A percentile compares a stretch with the other conserved stretches of the same genome.
Conservation (phyloP, 208 protist species). For the Blechomonas ayalai region DNA sequence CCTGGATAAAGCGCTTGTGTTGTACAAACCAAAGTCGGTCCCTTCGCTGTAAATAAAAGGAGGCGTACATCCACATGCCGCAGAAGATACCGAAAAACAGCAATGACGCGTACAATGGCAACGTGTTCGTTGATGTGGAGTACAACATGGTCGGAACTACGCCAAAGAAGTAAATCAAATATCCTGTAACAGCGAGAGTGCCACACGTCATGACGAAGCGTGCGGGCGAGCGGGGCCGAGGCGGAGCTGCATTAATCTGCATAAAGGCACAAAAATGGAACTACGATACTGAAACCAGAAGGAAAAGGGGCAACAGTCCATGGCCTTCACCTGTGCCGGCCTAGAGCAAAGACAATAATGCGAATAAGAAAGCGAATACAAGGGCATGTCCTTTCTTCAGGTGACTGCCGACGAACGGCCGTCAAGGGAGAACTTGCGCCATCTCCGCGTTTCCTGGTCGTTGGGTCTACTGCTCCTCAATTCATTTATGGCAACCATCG, state of each 20-base stretch:
- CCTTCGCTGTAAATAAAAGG: slow-evolving; percentile 32
- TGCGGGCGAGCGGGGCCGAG: slow-evolving; percentile 14
- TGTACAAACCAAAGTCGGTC: slow-evolving; percentile 56
- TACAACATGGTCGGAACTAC: slow-evolving; percentile 47
- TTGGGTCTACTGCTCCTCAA: too few relatives aligned
- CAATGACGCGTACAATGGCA: slow-evolving; percentile 39
- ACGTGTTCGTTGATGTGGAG: slow-evolving; percentile 21
- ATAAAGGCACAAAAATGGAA: too few relatives aligned
- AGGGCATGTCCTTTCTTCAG: background rate
- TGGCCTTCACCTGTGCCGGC: background rate
- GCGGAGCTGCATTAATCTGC: slow-evolving; percentile 15
- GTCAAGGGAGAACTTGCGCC: too few relatives aligned
- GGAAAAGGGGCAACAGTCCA: background rate
- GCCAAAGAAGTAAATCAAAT: slow-evolving; percentile 26
- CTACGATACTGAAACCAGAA: too few relatives aligned
- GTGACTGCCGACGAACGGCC: too few relatives aligned
- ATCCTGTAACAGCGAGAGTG: slow-evolving; percentile 9
- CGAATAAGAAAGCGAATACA: background rate
- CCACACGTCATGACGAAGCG: slow-evolving; percentile 10
- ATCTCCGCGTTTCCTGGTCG: too few relatives aligned
- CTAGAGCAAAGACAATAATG: background rate
- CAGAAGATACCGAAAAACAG: slow-evolving; percentile 47
- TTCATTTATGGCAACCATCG: too few relatives aligned
- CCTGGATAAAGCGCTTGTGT: slow-evolving; percentile 44
- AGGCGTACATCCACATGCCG: slow-evolving; percentile 63